Conservation (phyloP, 306 rosid genomes). For the Malus asiatica region DNA sequence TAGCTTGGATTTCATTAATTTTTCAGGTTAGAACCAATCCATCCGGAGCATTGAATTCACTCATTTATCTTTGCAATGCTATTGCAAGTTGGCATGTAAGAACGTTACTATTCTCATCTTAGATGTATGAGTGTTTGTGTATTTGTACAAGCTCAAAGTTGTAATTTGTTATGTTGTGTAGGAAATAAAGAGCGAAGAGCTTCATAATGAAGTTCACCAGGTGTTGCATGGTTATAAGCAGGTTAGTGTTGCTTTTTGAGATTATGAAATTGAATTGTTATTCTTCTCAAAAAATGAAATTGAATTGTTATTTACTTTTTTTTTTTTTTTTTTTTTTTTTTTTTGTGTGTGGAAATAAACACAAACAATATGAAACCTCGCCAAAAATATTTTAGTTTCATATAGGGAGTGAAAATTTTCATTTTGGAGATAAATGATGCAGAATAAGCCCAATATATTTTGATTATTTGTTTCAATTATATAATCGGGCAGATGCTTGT, state of each 20-base stretch:
- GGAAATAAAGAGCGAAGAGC: conserved; percentile 95
- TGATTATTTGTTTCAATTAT: not conserved
- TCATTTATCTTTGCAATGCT: conserved; percentile 76
- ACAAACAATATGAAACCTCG: not conserved
- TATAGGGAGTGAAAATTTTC: not conserved
- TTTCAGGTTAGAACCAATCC: conserved; percentile 93
- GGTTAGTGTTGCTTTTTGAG: conserved; percentile 42
- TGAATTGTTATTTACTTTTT: no score
- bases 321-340: no score
- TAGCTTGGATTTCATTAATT: conserved; percentile 4
- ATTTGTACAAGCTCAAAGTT: conserved; percentile 15
- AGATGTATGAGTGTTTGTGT: not conserved
- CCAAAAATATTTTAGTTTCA: not conserved
- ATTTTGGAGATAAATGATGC: not conserved
- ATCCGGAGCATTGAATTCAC: conserved; percentile 79
- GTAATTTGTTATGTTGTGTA: conserved; percentile 17
- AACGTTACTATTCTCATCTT: conserved; percentile 7
- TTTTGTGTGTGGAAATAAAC: not conserved
- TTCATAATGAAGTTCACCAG: conserved; percentile 84
- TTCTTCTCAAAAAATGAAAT: no score
- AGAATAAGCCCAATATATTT: not conserved
- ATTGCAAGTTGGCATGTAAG: conserved; percentile 99
- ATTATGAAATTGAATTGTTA: not conserved
- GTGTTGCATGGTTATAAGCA: conserved; percentile 95
- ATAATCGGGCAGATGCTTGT: conserved; percentile 64